Percentiles rank a stretch among this genome's conserved stretches.
phyloP scores from a whole-genome alignment of 495 filamentous ascomycete species.

The Tirmania nivea region DNA sequence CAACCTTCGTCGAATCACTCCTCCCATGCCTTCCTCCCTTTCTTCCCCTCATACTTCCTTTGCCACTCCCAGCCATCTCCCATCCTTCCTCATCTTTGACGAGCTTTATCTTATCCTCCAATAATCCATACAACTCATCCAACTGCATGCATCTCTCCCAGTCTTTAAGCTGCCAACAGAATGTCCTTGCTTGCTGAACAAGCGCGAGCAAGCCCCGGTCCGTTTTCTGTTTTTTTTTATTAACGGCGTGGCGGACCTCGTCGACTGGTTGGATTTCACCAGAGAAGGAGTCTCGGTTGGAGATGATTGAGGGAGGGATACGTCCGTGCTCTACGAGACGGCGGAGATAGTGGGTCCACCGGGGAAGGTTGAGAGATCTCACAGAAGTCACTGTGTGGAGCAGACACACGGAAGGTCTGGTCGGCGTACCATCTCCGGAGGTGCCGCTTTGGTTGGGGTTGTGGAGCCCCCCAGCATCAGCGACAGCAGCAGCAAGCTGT shows the following conservation, averaged over 20 bases:
- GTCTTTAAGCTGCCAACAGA: slow-evolving; percentile 19
- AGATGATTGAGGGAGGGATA: slow-evolving; percentile 12
- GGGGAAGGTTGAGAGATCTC: slow-evolving; percentile 14
- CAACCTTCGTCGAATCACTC: too few species aligned
- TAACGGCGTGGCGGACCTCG: slow-evolving; percentile 16
- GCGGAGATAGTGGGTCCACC: slow-evolving; percentile 19
- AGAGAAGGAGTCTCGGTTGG: slow-evolving; percentile 13
- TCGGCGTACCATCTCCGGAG: background rate
- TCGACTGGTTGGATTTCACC: slow-evolving; percentile 18
- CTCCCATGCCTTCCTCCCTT: too few species aligned
- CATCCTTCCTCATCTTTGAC: slow-evolving; percentile 5
- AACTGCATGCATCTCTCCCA: slow-evolving; percentile 16
- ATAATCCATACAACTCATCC: slow-evolving; percentile 11
- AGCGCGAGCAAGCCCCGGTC: slow-evolving; percentile 17
- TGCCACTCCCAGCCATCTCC: slow-evolving; percentile 2
- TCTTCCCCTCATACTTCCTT: background rate
- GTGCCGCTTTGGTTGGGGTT: background rate
- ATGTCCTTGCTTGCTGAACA: slow-evolving; percentile 16
- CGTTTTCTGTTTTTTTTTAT: slow-evolving; percentile 15
- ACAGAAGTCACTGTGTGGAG: slow-evolving; percentile 6
- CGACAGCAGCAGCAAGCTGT: background rate
- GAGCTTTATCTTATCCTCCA: slow-evolving; percentile 10
- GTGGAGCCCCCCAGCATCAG: background rate
- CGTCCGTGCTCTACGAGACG: slow-evolving; percentile 14
- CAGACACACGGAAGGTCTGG: background rate